Evolutionary conservation across 2,329 filamentous ascomycete species (phyloP), one percentile per base, ranked within the genome.

Genomic region (Penicillium griseofulvum): DNA sequence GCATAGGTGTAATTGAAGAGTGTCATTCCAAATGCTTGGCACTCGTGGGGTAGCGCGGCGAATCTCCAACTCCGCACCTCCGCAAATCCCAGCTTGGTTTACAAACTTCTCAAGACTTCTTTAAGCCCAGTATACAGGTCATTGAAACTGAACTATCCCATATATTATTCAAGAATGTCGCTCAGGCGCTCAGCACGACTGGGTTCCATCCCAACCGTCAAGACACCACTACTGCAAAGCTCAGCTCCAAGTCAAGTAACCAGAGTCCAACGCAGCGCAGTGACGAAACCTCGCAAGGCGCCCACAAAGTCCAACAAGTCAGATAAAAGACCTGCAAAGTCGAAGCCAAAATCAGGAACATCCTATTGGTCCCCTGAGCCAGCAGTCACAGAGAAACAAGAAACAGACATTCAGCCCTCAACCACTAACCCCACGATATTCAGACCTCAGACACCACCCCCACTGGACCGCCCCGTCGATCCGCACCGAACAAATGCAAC

Each of bases 181-280:
- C 69, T 82, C 11, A 70, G 82, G 59, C 79, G 81, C 51, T 84
- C 81, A 43, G 70, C 78, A 39, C 77, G 81, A 42, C 72, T 81
- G 31, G 73, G 71, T 46, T 68, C 70, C 14, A 67, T 64, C 44
- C 65, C 57, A 49, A 50, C 50, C 12, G 52, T 64, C 48, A 56
- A 64, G 33, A 17, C 59, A 34, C 51, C 60, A 4, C 52, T 64
- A 12, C 55, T 65, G 22, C 60, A 65, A 38, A 56, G 36, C 17
- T 55, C 68, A 42, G 63, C 65, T 50, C 31, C 57, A 11, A 64
- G 62, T 34, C 64, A 61, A 59, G 46, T 54, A 43, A 62, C 52
- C 24, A 60, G 59, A 60, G 59, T 62, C 7, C 59, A 65, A 38
- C 59, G 61, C 43, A 66, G 54, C 36, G 66, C 67, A 31, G 59